phyloP scores from a whole-genome alignment of 805 yeast species.

The Scheffersomyces amazonensis region DNA sequence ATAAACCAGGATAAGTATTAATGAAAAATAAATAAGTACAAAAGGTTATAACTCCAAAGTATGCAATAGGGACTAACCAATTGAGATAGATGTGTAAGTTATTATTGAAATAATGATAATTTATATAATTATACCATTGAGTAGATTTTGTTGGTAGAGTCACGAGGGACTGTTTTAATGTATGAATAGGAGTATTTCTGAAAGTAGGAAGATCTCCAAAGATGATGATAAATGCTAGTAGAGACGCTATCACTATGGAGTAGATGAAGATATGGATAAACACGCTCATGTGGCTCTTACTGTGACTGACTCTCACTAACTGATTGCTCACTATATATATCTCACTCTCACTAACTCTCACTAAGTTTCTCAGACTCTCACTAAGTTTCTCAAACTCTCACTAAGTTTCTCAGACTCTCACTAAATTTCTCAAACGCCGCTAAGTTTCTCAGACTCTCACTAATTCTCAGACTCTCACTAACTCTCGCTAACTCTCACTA shows the following conservation, averaged over 20 bases:
- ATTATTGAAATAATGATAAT: neutral
- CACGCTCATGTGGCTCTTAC: no score
- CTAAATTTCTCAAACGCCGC: no score
- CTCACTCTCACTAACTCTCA: no score
- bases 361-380: no score
- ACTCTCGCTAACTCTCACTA: no score
- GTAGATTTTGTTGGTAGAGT: neutral
- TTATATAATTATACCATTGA: neutral
- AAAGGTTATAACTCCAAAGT: slow-evolving; percentile 30
- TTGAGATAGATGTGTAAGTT: slow-evolving; percentile 17
- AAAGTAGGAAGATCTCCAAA: slow-evolving; percentile 50
- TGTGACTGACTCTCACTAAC: no score
- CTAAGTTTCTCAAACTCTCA: no score
- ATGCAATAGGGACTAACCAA: slow-evolving; percentile 46
- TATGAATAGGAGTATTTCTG: slow-evolving; percentile 32
- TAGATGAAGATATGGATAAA: slow-evolving; percentile 1
- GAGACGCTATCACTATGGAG: slow-evolving; percentile 9
- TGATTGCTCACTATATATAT: no score
- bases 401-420: no score
- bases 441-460: no score
- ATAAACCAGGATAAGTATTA: slow-evolving; percentile 17
- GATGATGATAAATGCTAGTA: slow-evolving; percentile 27
- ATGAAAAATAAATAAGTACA: slow-evolving; percentile 31
- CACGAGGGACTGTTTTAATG: slow-evolving; percentile 9
- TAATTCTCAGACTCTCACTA: no score